Percentiles rank a stretch among this genome's conserved stretches.
Evolutionary conservation across 139 green algal species (phyloP).

Genomic region (Chlamydomonas applanata): DNA sequence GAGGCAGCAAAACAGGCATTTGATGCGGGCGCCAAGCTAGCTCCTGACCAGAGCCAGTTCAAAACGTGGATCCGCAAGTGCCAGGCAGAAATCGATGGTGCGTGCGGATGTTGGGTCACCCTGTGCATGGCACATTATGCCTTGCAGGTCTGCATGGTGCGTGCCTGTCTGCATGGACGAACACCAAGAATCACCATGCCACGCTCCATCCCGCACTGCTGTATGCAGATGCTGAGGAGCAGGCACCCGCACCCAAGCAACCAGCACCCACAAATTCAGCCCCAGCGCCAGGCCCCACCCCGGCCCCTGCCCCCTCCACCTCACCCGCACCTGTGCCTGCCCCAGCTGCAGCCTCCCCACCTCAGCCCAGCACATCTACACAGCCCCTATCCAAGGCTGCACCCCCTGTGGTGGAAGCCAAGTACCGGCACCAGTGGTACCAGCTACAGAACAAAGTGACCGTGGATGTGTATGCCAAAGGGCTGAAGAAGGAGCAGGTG

Average conservation of each 20-base stretch:
- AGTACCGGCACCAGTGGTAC: conserved; percentile 80
- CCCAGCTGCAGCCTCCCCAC: conserved; percentile 5
- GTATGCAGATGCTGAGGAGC: not conserved
- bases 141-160: too few relatives aligned
- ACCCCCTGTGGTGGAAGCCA: conserved; percentile 20
- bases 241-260: not conserved
- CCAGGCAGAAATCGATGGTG: conserved; percentile 74
- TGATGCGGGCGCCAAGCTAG: conserved; percentile 48
- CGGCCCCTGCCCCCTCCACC: not conserved
- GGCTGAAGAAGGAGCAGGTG: conserved; percentile 59
- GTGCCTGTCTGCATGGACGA: too few relatives aligned
- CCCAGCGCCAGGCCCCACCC: not conserved
- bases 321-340: not conserved
- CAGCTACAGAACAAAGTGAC: conserved; percentile 67
- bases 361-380: not conserved
- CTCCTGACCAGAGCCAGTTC: conserved; percentile 53
- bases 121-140: too few relatives aligned
- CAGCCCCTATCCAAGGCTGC: not conserved
- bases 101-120: too few relatives aligned
- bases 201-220: not conserved
- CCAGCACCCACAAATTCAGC: not conserved
- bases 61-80: conserved; percentile 75
- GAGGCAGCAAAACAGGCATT: conserved; percentile 81
- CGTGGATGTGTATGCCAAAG: conserved; percentile 82
- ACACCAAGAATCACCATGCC: too few relatives aligned